Conservation (phyloP, 1,139 yeast species). For the Kluyveromyces marxianus region DNA sequence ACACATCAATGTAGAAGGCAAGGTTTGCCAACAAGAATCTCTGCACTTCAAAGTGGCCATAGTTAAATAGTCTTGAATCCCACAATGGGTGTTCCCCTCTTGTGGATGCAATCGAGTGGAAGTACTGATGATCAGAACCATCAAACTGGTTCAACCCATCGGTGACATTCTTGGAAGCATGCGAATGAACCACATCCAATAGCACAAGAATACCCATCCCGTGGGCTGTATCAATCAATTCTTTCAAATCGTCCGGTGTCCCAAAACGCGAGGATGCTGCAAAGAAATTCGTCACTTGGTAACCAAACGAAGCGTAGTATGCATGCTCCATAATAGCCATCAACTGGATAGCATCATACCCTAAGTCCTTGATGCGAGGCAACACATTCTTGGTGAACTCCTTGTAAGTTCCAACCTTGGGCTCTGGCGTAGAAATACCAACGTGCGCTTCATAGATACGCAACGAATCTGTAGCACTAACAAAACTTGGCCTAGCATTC, state of each 20-base stretch:
- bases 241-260: conserved; percentile 88
- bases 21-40: conserved; percentile 83
- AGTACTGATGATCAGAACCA: conserved; percentile 92
- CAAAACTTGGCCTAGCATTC: conserved; percentile 50
- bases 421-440: conserved; percentile 90
- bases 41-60: conserved; percentile 83
- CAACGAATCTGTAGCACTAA: conserved; percentile 43
- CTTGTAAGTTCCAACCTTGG: conserved; percentile 72
- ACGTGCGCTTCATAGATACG: conserved; percentile 94
- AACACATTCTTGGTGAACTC: conserved; percentile 74
- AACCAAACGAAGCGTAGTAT: conserved; percentile 94
- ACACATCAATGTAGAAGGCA: conserved; percentile 76
- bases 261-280: conserved; percentile 88
- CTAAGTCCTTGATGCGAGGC: conserved; percentile 78
- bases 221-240: conserved; percentile 87
- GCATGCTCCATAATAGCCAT: conserved; percentile 99
- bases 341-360: conserved; percentile 87
- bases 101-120: conserved; percentile 45
- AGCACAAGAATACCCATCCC: conserved; percentile 78
- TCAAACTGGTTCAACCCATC: conserved; percentile 93
- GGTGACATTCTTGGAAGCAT: conserved; percentile 86
- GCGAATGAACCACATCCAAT: conserved; percentile 91
- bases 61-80: conserved; percentile 92
- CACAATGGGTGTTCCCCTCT: conserved; percentile 86
- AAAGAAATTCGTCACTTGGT: conserved; percentile 88